Evolutionary conservation across 2,329 filamentous ascomycete genomes (phyloP).

Genomic region (Exophiala viscosa): DNA sequence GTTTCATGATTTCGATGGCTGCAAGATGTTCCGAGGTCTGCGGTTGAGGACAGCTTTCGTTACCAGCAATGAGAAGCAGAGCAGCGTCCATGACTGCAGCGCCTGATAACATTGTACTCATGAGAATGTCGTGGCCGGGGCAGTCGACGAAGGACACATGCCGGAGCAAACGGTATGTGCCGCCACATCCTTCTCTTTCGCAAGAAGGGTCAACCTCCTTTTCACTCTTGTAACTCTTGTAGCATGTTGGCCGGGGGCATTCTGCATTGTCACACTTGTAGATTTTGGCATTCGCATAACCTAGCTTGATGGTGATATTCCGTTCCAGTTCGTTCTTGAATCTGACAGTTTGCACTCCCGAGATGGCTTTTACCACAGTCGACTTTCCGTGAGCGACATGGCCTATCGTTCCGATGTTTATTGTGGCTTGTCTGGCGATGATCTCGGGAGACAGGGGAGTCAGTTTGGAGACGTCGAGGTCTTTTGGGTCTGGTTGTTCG

Average conservation of each 20-base stretch:
- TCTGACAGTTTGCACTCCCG: slow-evolving; percentile 94
- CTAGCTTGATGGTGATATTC: slow-evolving; percentile 99
- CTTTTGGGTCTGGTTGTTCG: slow-evolving; percentile 87
- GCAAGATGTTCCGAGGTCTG: slow-evolving; percentile 98
- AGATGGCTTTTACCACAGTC: slow-evolving; percentile 98
- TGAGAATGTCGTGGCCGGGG: slow-evolving; percentile 99
- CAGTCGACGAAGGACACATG: slow-evolving; percentile 99
- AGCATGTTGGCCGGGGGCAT: slow-evolving; percentile 92
- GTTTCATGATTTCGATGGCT: slow-evolving; percentile 99
- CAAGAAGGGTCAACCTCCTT: slow-evolving; percentile 97
- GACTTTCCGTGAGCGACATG: slow-evolving; percentile 99
- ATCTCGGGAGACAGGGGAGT: slow-evolving; percentile 91
- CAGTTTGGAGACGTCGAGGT: slow-evolving; percentile 76
- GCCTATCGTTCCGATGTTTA: slow-evolving; percentile 98
- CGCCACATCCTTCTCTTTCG: slow-evolving; percentile 85
- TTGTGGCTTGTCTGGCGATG: slow-evolving; percentile 94
- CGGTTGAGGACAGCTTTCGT: slow-evolving; percentile 96
- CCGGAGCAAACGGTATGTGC: slow-evolving; percentile 81
- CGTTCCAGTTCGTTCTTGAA: slow-evolving; percentile 99
- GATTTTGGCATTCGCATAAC: slow-evolving; percentile 98
- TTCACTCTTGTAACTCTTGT: slow-evolving; percentile 95
- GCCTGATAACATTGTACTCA: slow-evolving; percentile 99
- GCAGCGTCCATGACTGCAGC: slow-evolving; percentile 99
- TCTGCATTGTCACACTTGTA: slow-evolving; percentile 94
- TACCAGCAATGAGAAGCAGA: slow-evolving; percentile 91